Conservation (phyloP, 2,329 filamentous ascomycete genomes). For the Scedosporium apiospermum region DNA sequence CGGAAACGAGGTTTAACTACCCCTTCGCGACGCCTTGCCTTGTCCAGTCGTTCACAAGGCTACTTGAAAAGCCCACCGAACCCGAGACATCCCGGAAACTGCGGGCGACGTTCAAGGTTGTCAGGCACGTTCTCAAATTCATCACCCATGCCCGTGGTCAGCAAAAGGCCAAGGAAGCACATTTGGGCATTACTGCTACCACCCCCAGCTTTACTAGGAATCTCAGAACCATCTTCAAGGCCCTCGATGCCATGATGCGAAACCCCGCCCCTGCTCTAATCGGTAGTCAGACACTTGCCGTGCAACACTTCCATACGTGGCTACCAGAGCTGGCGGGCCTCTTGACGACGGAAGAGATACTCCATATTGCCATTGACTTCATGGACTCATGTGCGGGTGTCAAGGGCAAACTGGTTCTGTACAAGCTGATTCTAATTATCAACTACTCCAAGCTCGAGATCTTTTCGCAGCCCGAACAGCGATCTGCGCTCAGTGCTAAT, state of each 20-base stretch:
- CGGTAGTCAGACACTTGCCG: conserved; percentile 87
- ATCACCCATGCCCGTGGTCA: conserved; percentile 82
- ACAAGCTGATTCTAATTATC: conserved; percentile 86
- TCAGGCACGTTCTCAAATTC: conserved; percentile 86
- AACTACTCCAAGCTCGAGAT: conserved; percentile 78
- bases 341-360: conserved; percentile 71
- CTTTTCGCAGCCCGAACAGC: conserved; percentile 70
- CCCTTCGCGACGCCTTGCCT: conserved; percentile 85
- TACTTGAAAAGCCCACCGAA: conserved; percentile 76
- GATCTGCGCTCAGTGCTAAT: conserved; percentile 64
- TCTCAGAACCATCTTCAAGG: conserved; percentile 78
- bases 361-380: conserved; percentile 86
- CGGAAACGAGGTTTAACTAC: conserved; percentile 81
- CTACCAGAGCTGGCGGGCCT: conserved; percentile 78
- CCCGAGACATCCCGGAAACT: conserved; percentile 75
- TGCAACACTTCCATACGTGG: conserved; percentile 97
- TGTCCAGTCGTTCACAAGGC: conserved; percentile 73
- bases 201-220: conserved; percentile 71
- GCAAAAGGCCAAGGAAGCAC: conserved; percentile 80
- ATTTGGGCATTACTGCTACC: conserved; percentile 71
- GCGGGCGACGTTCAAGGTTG: conserved; percentile 89
- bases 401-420: conserved; percentile 83
- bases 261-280: conserved; percentile 78
- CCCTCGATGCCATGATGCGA: conserved; percentile 81
- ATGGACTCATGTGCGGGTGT: conserved; percentile 83